Evolutionary conservation across 1,139 yeast species (phyloP), one percentile per base, ranked within the genome.

Genomic region (Saccharomycopsis hybrid): DNA sequence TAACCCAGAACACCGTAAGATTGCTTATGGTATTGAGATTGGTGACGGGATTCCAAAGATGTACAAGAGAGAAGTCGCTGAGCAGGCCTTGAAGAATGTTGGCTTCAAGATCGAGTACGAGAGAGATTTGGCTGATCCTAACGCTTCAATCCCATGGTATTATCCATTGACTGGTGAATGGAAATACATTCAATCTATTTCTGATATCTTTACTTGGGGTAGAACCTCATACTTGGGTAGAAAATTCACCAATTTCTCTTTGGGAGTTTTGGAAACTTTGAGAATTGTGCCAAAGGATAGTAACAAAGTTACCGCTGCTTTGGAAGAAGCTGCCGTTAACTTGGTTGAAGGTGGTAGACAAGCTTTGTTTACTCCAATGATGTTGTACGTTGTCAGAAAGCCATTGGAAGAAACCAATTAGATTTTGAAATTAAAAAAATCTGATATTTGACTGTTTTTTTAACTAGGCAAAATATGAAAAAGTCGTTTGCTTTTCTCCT

Each of bases 31-130:
- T 66, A 94, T 92, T 62, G 98, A 92, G 72, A 78, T 92, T 57
- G 98, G 98, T 64, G 97, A 92, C 67, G 98, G 98, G 71, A 92
- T 92, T 63, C 97, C 98, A 66, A 90, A 92, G 74, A 92, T 92
- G 98, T 89, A 78, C 77, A 71, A 73, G 61, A 79, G 80, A 60
- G 78, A 81, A 57, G 97, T 88, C 61, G 97, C 98, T 44, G 84
- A 80, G 65, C 71, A 85, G 56, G 98, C 98, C 25, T 76, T 94
- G 63, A 74, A 80, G 67, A 76, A 76, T 50, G 97, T 88, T 58
- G 99, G 99, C 13, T 92, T 92, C 67, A 85, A 86, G 59, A 72
- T 92, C 60, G 77, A 78, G 62, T 78, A 76, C 65, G 78, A 82
- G 68, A 73, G 75, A 60, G 98, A 92, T 68, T 75, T 92, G 66